Base-by-base conservation (phyloP, 176 grass and related monocot species). In the Oryza nivara region DNA sequence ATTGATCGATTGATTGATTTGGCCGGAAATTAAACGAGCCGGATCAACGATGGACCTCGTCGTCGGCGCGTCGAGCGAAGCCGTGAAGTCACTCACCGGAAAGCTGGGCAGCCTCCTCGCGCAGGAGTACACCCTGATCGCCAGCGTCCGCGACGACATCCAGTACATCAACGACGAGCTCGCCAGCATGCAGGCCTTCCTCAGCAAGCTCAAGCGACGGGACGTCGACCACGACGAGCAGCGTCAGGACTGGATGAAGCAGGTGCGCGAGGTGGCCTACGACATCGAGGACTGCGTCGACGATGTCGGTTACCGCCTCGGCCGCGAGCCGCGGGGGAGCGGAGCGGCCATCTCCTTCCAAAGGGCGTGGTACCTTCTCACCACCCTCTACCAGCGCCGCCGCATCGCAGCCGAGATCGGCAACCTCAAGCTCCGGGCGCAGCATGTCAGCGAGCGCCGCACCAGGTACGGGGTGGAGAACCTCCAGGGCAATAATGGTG, bases 101-200 rank as follows among this genome's bases (percentile, higher is more conserved):
- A 74, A 74, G 72, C 72, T 74, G 44, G 44, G 2, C 10, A 71
- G 72, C 46, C 45, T 74, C 12, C 60, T 78, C 0, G 35, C 38
- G n/a, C 38, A 78, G 60, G 38, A 66, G 52, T 77, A 77, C 74
- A 40, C 52, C 10, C 32, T 77, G 51, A 23, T 78, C 60, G 3
- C 5, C 4, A n/a, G 76, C 60, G 60, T 78, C 60, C 58, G 60
- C 40, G 76, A 26, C 38, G 76, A 78, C 48, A 23, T 77, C 74
- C 51, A 63, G 52, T 77, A 77, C 52, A 77, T 77, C 26, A 77
- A 77, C 74, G 76, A 78, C 60, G 76, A 78, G 76, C 22, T 74
- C 6, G 44, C 72, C 72, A 74, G 72, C 72, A 74, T 74, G 72
- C 72, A 41, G 67, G 67, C 70, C 20, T 72, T 72, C 70, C 40